phyloP scores from a whole-genome alignment of 2,329 filamentous ascomycete species.

The Aspergillus transmontanensis region DNA sequence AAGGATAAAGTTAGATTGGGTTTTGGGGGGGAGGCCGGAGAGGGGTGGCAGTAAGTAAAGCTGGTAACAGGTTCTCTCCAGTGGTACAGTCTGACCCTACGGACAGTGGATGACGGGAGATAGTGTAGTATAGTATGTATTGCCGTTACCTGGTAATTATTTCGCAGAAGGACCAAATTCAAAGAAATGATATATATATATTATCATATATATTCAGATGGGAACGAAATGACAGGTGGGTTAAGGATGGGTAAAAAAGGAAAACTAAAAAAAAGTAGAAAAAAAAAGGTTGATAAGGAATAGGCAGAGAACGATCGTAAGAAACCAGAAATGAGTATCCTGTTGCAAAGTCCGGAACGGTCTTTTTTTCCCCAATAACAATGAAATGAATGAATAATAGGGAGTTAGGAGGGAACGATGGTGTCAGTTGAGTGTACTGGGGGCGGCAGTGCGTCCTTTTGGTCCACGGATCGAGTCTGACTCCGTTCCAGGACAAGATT shows the following conservation, averaged over 20 bases:
- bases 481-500: conserved; percentile 16
- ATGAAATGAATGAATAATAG: conserved; percentile 3
- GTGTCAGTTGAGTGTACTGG: neutral
- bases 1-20: conserved; percentile 20
- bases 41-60: conserved; percentile 15
- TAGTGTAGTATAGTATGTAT: neutral
- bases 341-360: conserved; percentile 8
- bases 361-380: conserved; percentile 4
- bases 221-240: neutral
- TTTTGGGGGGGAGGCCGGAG: conserved; percentile 17
- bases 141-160: neutral
- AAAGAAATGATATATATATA: neutral
- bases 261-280: neutral
- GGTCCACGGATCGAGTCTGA: conserved; percentile 22
- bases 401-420: neutral
- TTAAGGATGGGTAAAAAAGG: neutral
- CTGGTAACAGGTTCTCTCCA: conserved; percentile 3
- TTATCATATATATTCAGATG: neutral
- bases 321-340: neutral
- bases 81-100: conserved; percentile 5
- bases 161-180: neutral
- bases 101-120: conserved; percentile 5
- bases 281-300: neutral
- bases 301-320: conserved; percentile 1
- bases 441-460: conserved; percentile 6